Evolutionary conservation across 352 stramenopile genomes (phyloP).

Genomic region (Globisporangium uncinulatum): DNA sequence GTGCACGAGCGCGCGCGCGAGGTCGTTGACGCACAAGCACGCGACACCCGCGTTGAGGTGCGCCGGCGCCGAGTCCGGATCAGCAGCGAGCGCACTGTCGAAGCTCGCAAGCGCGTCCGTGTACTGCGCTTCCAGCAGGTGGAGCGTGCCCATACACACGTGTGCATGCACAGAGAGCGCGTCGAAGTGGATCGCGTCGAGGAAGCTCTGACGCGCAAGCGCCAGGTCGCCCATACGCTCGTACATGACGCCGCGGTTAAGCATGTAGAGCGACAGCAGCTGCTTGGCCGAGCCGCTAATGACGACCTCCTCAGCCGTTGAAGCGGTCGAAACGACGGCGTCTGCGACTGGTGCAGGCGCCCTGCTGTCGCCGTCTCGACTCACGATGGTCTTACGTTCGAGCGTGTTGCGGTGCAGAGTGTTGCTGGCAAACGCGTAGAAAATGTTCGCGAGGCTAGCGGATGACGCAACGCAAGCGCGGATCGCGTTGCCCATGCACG

Average conservation of each 20-base stretch:
- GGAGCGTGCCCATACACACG: conserved; percentile 58
- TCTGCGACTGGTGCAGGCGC: background rate
- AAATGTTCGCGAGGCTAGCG: conserved; percentile 49
- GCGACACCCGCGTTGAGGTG: conserved; percentile 57
- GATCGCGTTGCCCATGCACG: conserved; percentile 52
- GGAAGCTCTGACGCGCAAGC: conserved; percentile 47
- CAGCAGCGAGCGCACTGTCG: conserved; percentile 35
- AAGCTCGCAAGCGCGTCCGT: conserved; percentile 29
- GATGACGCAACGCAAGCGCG: conserved; percentile 53
- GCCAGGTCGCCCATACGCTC: conserved; percentile 44
- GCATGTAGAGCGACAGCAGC: conserved; percentile 58
- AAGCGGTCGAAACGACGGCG: background rate
- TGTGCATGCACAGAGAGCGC: conserved; percentile 45
- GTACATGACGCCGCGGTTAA: conserved; percentile 64
- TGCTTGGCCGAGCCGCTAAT: conserved; percentile 58
- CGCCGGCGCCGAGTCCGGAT: conserved; percentile 45
- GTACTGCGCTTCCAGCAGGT: conserved; percentile 34
- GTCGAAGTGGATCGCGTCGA: conserved; percentile 64
- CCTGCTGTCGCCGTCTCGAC: conserved; percentile 7
- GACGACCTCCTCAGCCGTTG: conserved; percentile 13
- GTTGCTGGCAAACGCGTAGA: conserved; percentile 51
- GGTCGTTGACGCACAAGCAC: conserved; percentile 29
- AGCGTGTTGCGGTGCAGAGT: conserved; percentile 51
- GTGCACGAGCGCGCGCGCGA: conserved; percentile 27
- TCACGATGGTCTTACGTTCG: conserved; percentile 43